These are phyloP conservation scores for Sporothrix inflata DNA, from an alignment of 2,329 filamentous ascomycete genomes.

Conservation along the genomic window DNA sequence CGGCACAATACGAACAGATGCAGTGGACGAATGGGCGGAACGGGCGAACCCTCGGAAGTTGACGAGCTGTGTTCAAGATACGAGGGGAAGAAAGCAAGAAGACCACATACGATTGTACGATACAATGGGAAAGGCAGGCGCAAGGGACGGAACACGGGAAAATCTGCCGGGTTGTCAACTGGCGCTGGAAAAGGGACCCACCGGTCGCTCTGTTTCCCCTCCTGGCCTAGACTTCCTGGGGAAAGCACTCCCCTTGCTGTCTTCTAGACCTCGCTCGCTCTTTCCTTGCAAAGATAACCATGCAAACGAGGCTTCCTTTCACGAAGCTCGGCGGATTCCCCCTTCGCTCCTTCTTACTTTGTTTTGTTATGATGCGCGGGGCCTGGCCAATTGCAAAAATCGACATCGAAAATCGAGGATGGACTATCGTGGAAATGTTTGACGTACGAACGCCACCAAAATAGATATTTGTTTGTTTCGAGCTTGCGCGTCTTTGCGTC, in stretches of 20 bases:
- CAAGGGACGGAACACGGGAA: slow-evolving; percentile 14
- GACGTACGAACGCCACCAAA: neutral
- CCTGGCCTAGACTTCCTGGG: neutral
- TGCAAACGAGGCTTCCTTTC: neutral
- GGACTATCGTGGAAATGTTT: neutral
- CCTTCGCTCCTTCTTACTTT: neutral
- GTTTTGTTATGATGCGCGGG: neutral
- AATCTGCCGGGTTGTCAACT: slow-evolving; percentile 5
- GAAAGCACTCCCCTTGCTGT: neutral
- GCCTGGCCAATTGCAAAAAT: slow-evolving; percentile 1
- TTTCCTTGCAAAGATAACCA: neutral
- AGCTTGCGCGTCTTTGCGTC: slow-evolving; percentile 3
- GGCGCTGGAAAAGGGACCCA: neutral
- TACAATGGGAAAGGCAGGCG: neutral
- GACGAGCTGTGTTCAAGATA: neutral
- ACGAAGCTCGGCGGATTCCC: neutral
- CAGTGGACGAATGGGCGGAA: neutral
- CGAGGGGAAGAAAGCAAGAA: neutral
- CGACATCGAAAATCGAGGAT: neutral
- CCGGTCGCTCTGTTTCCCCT: slow-evolving; percentile 5
- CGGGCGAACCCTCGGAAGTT: slow-evolving; percentile 1
- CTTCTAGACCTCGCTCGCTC: neutral
- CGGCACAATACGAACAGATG: slow-evolving; percentile 13
- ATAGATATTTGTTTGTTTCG: slow-evolving; percentile 1
- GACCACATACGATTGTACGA: neutral